Conservation (phyloP, 805 yeast genomes). For the Barnettozyma sucrosica region DNA sequence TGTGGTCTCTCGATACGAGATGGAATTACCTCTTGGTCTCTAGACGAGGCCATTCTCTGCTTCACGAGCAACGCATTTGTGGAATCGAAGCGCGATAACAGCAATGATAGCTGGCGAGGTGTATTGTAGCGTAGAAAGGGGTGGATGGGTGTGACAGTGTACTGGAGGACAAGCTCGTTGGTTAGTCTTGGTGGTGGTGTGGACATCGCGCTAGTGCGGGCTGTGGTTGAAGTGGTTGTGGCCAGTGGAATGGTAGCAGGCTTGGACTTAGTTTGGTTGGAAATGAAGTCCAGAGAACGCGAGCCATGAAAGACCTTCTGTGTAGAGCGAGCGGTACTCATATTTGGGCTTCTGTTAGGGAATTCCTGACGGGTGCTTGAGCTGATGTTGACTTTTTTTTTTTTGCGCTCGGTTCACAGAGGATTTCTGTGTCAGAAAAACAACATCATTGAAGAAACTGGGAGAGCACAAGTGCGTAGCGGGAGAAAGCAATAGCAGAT, state of each 20-base stretch:
- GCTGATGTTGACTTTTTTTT: neutral
- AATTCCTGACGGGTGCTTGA: neutral
- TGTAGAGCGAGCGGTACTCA: neutral
- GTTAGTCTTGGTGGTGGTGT: neutral
- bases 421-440: too few relatives aligned
- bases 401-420: neutral
- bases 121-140: conserved; percentile 4
- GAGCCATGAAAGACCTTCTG: conserved; percentile 12
- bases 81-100: neutral
- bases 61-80: neutral
- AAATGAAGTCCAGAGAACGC: conserved; percentile 10
- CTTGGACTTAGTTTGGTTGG: conserved; percentile 5
- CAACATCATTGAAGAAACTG: too few relatives aligned
- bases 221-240: neutral
- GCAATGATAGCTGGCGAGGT: neutral
- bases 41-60: neutral
- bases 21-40: neutral
- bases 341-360: neutral
- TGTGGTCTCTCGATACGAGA: neutral
- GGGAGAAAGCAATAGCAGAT: too few relatives aligned
- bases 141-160: conserved; percentile 3
- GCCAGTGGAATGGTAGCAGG: neutral
- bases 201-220: neutral
- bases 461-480: too few relatives aligned
- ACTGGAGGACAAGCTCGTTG: neutral